Evolutionary conservation across 371 early-diverging fungal genomes (phyloP).

Genomic region (Fennellomyces sp.): DNA sequence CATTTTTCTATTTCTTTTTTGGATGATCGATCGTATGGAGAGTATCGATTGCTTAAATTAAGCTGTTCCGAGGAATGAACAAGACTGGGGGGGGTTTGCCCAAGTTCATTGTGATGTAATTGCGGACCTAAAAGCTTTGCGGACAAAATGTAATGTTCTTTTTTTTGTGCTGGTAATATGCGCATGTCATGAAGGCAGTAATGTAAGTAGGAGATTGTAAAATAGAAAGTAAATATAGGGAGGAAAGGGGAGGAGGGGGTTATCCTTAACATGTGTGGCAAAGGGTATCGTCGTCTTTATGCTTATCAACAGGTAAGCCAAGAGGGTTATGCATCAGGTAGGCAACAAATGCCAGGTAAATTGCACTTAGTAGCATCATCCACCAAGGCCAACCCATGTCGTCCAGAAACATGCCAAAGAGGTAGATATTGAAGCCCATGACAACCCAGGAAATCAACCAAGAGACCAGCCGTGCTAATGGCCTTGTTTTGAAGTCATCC

Average conservation of each 20-base stretch:
- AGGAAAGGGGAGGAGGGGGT: neutral
- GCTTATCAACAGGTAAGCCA: neutral
- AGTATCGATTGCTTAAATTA: too few species aligned
- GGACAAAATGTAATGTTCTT: too few species aligned
- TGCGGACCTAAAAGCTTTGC: too few species aligned
- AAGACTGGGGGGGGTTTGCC: too few species aligned
- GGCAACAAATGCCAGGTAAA: constrained; percentile 18
- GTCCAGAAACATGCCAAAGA: constrained; percentile 34
- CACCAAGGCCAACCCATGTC: constrained; percentile 12
- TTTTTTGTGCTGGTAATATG: too few species aligned
- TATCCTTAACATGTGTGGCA: neutral
- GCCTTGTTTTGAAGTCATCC: constrained; percentile 32
- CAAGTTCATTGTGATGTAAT: too few species aligned
- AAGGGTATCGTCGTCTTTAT: neutral
- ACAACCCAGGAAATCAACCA: constrained; percentile 52
- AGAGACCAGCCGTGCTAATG: constrained; percentile 8
- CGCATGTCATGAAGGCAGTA: too few species aligned
- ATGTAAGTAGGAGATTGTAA: too few species aligned
- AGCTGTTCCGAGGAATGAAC: too few species aligned
- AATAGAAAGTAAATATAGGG: neutral
- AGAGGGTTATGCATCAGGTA: constrained; percentile 22
- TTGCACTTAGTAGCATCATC: constrained; percentile 8
- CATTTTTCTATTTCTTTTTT: neutral
- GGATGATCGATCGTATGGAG: neutral
- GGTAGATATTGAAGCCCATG: constrained; percentile 56